Conservation (phyloP, 108 stramenopile genomes). For the Skeletonema tropicum region DNA sequence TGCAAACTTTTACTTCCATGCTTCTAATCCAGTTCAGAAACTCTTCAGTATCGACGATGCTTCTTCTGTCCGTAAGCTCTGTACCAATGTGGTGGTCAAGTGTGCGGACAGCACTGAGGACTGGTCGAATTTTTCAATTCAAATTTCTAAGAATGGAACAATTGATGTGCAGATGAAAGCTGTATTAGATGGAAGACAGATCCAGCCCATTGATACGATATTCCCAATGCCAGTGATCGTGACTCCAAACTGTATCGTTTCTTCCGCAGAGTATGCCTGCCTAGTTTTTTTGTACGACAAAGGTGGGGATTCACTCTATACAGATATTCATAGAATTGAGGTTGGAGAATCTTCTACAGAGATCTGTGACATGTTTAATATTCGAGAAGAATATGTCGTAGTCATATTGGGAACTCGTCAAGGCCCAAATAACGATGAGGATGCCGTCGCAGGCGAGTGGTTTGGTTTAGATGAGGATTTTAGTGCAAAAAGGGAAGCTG, state of each 20-base stretch:
- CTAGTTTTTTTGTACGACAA: background rate
- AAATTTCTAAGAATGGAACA: slow-evolving; percentile 13
- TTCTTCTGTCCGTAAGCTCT: background rate
- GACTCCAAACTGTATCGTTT: slow-evolving; percentile 12
- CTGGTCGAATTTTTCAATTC: background rate
- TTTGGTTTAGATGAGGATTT: slow-evolving; percentile 24
- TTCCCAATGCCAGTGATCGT: slow-evolving; percentile 7
- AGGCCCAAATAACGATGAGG: slow-evolving; percentile 10
- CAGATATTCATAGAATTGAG: slow-evolving; percentile 10
- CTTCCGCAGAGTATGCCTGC: background rate
- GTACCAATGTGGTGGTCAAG: slow-evolving; percentile 22
- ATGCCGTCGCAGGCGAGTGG: slow-evolving; percentile 35
- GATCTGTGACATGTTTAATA: slow-evolving; percentile 3
- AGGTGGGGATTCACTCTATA: background rate
- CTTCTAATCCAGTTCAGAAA: slow-evolving; percentile 24
- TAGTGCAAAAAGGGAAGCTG: background rate
- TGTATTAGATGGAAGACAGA: background rate
- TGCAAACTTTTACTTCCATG: slow-evolving; percentile 9
- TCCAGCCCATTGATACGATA: background rate
- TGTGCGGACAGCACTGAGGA: background rate
- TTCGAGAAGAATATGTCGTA: slow-evolving; percentile 33
- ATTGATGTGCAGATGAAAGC: slow-evolving; percentile 11
- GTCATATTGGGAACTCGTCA: slow-evolving; percentile 8
- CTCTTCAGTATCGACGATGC: background rate
- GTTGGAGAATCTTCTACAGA: slow-evolving; percentile 9